Evolutionary conservation across 257 asterid species (phyloP), one percentile per base, ranked within the genome.

Genomic region (Salvia rosmarinus): DNA sequence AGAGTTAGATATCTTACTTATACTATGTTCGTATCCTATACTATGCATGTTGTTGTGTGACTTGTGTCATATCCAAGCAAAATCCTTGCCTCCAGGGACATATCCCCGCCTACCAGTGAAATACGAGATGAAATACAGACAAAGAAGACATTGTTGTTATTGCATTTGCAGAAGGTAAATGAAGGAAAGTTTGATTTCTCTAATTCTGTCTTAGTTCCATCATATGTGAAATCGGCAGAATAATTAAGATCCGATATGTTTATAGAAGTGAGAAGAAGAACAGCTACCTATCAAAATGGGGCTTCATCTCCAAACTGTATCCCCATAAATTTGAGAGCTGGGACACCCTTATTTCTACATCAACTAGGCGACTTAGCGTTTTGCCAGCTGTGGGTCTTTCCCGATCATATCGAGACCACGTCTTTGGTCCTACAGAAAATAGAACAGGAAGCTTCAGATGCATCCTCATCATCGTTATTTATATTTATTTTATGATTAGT

Each of bases 261-360:
- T n/a, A n/a, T n/a, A n/a, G n/a, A n/a, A n/a, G n/a, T n/a, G n/a
- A n/a, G n/a, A n/a, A n/a, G n/a, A n/a, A n/a, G n/a, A n/a, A n/a
- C n/a, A n/a, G n/a, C n/a, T n/a, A n/a, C n/a, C n/a, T n/a, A n/a
- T n/a, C n/a, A n/a, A n/a, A 37, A 16, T 1, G 23, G 56, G 5
- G 32, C 30, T 28, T 57, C 63, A 57, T 13, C 21, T 57, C 63
- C 63, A 28, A 57, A 57, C 63, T 39, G 12, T 30, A 57, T 57
- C 42, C 19, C 63, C 63, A 57, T 57, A 30, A 57, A 57, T 28
- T 57, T 57, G 42, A 57, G 63, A 20, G 88, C 97, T 4, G 92
- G 86, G 39, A 87, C 84, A 1, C 96, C 92, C 77, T 84, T 67
- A 88, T 83, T 79, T 88, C 96, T 23, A 83, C 85, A 73, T 90